phyloP scores from a whole-genome alignment of 768 basidiomycete genomes.

The Mycena pura region DNA sequence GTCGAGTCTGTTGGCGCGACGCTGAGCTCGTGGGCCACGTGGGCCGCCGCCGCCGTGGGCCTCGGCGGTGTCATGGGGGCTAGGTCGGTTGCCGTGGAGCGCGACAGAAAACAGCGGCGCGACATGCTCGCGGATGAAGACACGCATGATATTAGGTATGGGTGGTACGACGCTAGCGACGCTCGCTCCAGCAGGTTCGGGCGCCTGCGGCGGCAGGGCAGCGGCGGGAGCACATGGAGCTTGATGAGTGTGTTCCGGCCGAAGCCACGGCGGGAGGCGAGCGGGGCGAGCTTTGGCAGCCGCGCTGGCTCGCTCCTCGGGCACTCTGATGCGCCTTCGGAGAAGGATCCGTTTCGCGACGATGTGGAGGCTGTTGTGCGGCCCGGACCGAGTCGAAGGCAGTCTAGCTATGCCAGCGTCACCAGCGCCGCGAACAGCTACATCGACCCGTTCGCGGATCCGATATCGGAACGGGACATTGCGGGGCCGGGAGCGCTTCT shows the following conservation, averaged over 20 bases:
- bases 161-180: constrained; percentile 29
- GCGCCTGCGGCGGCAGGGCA: constrained; percentile 45
- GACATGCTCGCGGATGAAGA: constrained; percentile 87
- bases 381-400: constrained; percentile 33
- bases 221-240: constrained; percentile 61
- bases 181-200: constrained; percentile 43
- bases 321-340: constrained; percentile 23
- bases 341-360: constrained; percentile 27
- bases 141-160: constrained; percentile 51
- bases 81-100: constrained; percentile 41
- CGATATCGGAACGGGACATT: constrained; percentile 40
- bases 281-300: constrained; percentile 31
- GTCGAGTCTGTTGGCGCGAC: constrained; percentile 27
- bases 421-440: constrained; percentile 45
- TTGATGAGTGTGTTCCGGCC: constrained; percentile 52
- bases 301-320: constrained; percentile 23
- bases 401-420: constrained; percentile 46
- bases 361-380: constrained; percentile 14
- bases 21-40: constrained; percentile 16
- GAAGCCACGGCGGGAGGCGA: constrained; percentile 19
- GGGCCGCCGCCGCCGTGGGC: constrained; percentile 23
- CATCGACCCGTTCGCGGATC: constrained; percentile 56
- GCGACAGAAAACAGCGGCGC: constrained; percentile 47
- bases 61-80: constrained; percentile 34
- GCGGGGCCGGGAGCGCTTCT: constrained; percentile 34